These are phyloP conservation scores for Cladorrhinum sp. DNA, from an alignment of 2,329 filamentous ascomycete species.

Conservation along the genomic window DNA sequence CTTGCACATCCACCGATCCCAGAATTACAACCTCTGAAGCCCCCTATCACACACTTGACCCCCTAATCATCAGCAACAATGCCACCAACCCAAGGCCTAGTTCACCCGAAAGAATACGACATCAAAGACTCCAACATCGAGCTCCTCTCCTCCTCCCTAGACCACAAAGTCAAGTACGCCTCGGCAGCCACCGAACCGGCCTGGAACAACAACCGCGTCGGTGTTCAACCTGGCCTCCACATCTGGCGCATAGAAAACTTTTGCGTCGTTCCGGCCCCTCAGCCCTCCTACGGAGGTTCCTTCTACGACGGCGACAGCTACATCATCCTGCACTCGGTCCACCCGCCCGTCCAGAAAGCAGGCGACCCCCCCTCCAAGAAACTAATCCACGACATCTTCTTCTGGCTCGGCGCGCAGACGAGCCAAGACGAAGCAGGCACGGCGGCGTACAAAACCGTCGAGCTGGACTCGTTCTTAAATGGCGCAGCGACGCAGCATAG, in stretches of 20 bases:
- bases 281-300: conserved; percentile 56
- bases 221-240: conserved; percentile 51
- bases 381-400: conserved; percentile 64
- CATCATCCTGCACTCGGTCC: conserved; percentile 58
- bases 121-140: conserved; percentile 68
- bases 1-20: too few relatives aligned
- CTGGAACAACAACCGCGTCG: conserved; percentile 60
- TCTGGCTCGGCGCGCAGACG: conserved; percentile 65
- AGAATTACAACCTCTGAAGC: too few relatives aligned
- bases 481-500: conserved; percentile 63
- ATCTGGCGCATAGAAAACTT: conserved; percentile 69
- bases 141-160: conserved; percentile 60
- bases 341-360: conserved; percentile 44
- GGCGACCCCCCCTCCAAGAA: conserved; percentile 40
- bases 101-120: conserved; percentile 63
- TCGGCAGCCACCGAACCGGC: conserved; percentile 64
- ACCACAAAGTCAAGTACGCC: conserved; percentile 66
- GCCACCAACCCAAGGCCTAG: conserved; percentile 55
- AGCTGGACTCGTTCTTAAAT: conserved; percentile 64
- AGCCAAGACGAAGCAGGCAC: conserved; percentile 67
- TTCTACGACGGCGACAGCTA: conserved; percentile 64
- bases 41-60: too few relatives aligned
- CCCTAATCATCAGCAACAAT: too few relatives aligned
- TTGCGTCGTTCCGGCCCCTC: conserved; percentile 60
- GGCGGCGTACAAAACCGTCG: conserved; percentile 68